Conservation (phyloP, 345 rosid genomes). For the Nephelium lappaceum region DNA sequence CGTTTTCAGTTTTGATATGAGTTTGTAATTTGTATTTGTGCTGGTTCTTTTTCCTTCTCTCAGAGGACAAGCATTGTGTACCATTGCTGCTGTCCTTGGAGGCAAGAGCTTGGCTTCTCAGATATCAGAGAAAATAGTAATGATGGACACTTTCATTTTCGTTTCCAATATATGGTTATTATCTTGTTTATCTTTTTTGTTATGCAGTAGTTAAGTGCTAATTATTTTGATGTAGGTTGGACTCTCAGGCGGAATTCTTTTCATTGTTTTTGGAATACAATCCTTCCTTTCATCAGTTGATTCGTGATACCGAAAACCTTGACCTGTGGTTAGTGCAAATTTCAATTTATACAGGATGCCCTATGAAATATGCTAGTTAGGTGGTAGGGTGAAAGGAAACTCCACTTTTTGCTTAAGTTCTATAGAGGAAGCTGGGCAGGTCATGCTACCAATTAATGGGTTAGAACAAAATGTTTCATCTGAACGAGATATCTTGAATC, state of each 20-base stretch:
- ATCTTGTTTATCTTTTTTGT: not conserved
- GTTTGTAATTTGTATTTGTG: not conserved
- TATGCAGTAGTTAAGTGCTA: slow-evolving; percentile 5
- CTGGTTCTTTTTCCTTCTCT: slow-evolving; percentile 17
- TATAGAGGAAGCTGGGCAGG: not conserved
- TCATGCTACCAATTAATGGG: not conserved
- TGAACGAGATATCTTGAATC: not conserved
- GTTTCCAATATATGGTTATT: not conserved
- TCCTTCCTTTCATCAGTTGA: slow-evolving; percentile 72
- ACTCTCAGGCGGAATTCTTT: slow-evolving; percentile 83
- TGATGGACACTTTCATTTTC: not conserved
- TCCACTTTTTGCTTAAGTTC: slow-evolving; percentile 1
- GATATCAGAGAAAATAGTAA: slow-evolving; percentile 88
- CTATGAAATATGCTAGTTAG: not conserved
- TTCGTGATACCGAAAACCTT: slow-evolving; percentile 25
- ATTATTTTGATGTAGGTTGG: slow-evolving; percentile 66
- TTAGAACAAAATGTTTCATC: not conserved
- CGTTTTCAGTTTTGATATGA: not conserved
- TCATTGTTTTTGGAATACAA: slow-evolving; percentile 84
- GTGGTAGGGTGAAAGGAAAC: slow-evolving; percentile 5
- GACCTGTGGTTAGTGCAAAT: slow-evolving; percentile 35
- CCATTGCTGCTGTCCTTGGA: slow-evolving; percentile 90
- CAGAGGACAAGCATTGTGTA: slow-evolving; percentile 92
- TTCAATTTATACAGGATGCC: slow-evolving; percentile 2
- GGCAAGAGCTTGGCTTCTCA: slow-evolving; percentile 97